These are phyloP conservation scores for Cyclotella cryptica DNA, from an alignment of 108 stramenopile genomes.

Conservation along the genomic window DNA sequence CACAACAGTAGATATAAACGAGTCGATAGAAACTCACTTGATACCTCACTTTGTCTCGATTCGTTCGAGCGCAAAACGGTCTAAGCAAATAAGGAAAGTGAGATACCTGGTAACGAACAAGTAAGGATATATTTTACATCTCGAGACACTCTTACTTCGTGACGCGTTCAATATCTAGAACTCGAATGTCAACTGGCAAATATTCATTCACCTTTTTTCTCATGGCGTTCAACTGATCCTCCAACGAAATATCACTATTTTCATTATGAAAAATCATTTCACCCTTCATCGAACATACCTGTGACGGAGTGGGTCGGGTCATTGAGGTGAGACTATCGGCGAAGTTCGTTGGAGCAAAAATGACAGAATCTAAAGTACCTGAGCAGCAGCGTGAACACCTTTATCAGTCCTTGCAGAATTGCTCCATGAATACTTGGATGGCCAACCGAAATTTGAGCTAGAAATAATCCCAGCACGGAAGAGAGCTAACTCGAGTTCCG, in stretches of 20 bases:
- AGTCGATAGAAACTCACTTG: slow-evolving; percentile 35
- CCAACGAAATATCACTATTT: slow-evolving; percentile 18
- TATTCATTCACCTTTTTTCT: slow-evolving; percentile 71
- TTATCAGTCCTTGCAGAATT: slow-evolving; percentile 97
- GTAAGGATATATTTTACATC: no score
- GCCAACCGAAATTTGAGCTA: slow-evolving; percentile 84
- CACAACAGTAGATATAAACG: background rate
- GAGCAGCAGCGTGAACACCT: slow-evolving; percentile 92
- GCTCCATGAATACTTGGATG: slow-evolving; percentile 94
- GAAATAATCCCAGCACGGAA: slow-evolving; percentile 73
- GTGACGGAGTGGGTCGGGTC: slow-evolving; percentile 65
- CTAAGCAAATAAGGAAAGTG: no score
- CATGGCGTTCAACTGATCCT: slow-evolving; percentile 58
- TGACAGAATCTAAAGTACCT: slow-evolving; percentile 54
- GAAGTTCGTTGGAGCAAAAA: no score
- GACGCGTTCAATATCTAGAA: slow-evolving; percentile 84
- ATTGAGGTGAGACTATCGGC: no score
- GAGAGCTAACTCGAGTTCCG: slow-evolving; percentile 92
- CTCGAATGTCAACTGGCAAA: slow-evolving; percentile 89
- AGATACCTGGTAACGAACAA: no score
- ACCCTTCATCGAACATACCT: slow-evolving; percentile 84
- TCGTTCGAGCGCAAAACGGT: slow-evolving; percentile 91
- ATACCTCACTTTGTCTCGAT: slow-evolving; percentile 92
- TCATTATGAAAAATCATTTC: slow-evolving; percentile 58
- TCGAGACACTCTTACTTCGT: slow-evolving; percentile 43